These are phyloP conservation scores for Aschersonia sp. DNA, from an alignment of 2,329 filamentous ascomycete species.

Conservation along the genomic window DNA sequence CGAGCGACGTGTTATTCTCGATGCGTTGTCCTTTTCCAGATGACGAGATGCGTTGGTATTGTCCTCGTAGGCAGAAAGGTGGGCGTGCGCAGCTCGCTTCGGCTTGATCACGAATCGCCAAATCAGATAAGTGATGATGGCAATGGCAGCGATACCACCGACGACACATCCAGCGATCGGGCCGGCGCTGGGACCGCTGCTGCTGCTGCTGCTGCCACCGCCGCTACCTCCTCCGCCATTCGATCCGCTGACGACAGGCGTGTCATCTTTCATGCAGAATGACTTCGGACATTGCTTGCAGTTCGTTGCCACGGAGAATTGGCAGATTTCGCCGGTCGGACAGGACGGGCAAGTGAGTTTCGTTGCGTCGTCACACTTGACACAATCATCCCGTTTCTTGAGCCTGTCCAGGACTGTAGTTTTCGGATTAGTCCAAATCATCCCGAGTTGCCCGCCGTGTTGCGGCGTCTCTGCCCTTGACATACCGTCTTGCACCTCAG, in stretches of 20 bases:
- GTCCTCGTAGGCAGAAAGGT: slow-evolving; percentile 37
- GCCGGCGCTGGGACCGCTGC: slow-evolving; percentile 52
- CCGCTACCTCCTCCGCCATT: slow-evolving; percentile 12
- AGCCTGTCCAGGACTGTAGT: slow-evolving; percentile 15
- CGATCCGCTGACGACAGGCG: slow-evolving; percentile 1
- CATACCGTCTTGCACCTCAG: slow-evolving; percentile 17
- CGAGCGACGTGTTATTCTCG: slow-evolving; percentile 39
- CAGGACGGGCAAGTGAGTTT: slow-evolving; percentile 31
- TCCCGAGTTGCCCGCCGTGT: not conserved
- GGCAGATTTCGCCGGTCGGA: slow-evolving; percentile 24
- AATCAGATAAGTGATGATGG: slow-evolving; percentile 61
- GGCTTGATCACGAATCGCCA: slow-evolving; percentile 83
- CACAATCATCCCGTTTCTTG: slow-evolving; percentile 27
- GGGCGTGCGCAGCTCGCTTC: slow-evolving; percentile 47
- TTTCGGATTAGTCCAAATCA: not conserved
- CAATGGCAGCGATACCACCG: slow-evolving; percentile 65
- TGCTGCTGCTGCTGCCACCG: slow-evolving; percentile 17
- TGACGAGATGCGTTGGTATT: slow-evolving; percentile 30
- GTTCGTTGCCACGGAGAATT: slow-evolving; percentile 27
- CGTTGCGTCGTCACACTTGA: slow-evolving; percentile 28
- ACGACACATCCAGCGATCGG: slow-evolving; percentile 87
- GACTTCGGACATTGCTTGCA: slow-evolving; percentile 33
- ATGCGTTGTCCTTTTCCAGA: slow-evolving; percentile 30
- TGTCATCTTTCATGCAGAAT: slow-evolving; percentile 25
- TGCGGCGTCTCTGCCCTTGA: not conserved